Evolutionary conservation across 441 rosid genomes (phyloP), one percentile per base, ranked within the genome.

Genomic region (Geranium incanum): DNA sequence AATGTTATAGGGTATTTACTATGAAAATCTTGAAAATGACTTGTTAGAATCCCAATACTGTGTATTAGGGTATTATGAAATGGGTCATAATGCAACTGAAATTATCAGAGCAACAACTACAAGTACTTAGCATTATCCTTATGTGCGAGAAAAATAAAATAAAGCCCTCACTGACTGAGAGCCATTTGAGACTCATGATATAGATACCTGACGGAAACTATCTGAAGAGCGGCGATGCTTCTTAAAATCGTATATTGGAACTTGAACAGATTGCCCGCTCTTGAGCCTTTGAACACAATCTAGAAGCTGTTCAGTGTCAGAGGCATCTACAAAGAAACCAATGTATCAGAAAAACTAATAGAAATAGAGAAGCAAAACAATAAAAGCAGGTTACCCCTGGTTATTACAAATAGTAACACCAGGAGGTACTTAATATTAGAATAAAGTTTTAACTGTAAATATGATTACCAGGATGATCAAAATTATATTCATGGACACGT

Each of bases 201-300:
- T 76, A 92, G 97, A 97, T 76, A 92, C 99, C 97, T 92, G 97
- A 36, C 99, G 89, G 73, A 92, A 94, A 79, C 88, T 84, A 80
- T 90, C 94, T 1, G 89, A 87, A 80, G 87, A 74, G 9, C 96
- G 93, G 9, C 86, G 93, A 70, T 95, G 99, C 9, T 68, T 86
- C 86, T 89, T 92, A 77, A 95, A 95, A 83, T 95, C 93, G 72
- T 95, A 95, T 72, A 95, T 88, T 9, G 97, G 97, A 70, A 95
- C 90, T 75, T 95, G 96, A 78, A 86, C 87, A 28, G 95, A 76
- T 6, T 85, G 96, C 3, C 97, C 89, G 48, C 84, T 75, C 79
- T 82, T 89, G 71, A 95, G 94, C 78, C 73, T 85, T 66, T 81
- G 57, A 76, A 87, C 65, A 78, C 97, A 95, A 74, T 90, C 97